Evolutionary conservation across 2,329 filamentous ascomycete species (phyloP), one percentile per base, ranked within the genome.

Genomic region (Trichophyton simii): DNA sequence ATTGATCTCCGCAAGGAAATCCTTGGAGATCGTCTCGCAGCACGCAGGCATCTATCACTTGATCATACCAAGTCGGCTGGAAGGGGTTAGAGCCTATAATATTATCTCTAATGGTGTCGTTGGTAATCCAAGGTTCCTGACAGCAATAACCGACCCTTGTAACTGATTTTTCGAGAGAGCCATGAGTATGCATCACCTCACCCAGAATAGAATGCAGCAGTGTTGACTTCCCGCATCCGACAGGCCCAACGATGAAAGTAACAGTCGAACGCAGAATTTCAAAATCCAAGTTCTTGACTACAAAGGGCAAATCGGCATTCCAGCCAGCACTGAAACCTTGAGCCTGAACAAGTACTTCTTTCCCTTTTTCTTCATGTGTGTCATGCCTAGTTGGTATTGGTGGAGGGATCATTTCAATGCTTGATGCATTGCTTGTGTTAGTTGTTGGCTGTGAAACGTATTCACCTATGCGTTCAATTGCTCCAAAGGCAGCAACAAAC

Each of bases 1-100:
- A 67, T 15, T 63, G 55, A 57, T 70, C 67, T 1, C 69, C 67
- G 7, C 65, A 31, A 20, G 67, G 64, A 13, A 68, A 62, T 7
- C 41, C 52, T 7, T 58, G 59, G 7, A 72, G 44, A 48, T 72
- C 70, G 20, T 25, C 50, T 9, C 61, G 48, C 15, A 72, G 61
- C 11, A 58, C 61, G n/a, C 60, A 64, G 36, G 67, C 67, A 9
- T 64, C 50, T 34, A 71, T 61, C 20, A 71, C 66, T 57, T 62
- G 28, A 0, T 48, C n/a, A 63, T 70, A 71, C 62, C 68, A 52
- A 62, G 62, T 0, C 64, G 38, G 42, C 20, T 54, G 44, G 7
- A 60, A 31, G 15, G 31, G 42, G n/a, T 52, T 31, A 18, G 52
- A 20, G 20, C 59, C 59, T 22, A 44, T 54, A 48, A 61, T 50